phyloP scores from a whole-genome alignment of 768 basidiomycete genomes.

The Panellus pusillus region DNA sequence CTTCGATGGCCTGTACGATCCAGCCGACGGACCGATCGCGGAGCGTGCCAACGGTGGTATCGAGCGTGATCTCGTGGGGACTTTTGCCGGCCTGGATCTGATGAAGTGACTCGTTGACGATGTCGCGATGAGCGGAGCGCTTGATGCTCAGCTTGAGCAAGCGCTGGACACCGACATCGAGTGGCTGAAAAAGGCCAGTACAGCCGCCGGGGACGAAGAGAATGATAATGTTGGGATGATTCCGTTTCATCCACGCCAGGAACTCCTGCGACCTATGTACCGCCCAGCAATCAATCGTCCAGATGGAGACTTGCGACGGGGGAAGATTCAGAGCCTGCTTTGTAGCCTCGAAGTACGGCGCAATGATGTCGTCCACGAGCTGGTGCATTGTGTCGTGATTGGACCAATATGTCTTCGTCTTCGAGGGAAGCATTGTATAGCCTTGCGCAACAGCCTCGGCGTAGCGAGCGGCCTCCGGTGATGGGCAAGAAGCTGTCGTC shows the following conservation, averaged over 20 bases:
- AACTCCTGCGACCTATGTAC: slow-evolving; percentile 33
- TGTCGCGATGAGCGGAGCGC: slow-evolving; percentile 11
- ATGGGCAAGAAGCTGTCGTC: slow-evolving; percentile 27
- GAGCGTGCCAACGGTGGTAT: slow-evolving; percentile 2
- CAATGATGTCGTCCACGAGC: slow-evolving; percentile 26
- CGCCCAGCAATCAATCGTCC: slow-evolving; percentile 27
- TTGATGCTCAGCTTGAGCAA: slow-evolving; percentile 23
- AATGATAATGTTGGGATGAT: slow-evolving; percentile 24
- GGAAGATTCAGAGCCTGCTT: slow-evolving; percentile 21
- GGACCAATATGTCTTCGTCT: slow-evolving; percentile 28
- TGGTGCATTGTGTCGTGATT: slow-evolving; percentile 26
- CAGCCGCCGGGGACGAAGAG: slow-evolving; percentile 26
- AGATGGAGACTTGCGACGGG: slow-evolving; percentile 11
- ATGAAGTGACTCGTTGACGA: slow-evolving; percentile 20
- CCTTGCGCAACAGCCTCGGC: slow-evolving; percentile 24
- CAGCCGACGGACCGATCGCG: slow-evolving; percentile 12
- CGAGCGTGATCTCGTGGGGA: background rate
- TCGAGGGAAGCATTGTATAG: slow-evolving; percentile 23
- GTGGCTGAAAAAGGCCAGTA: slow-evolving; percentile 26
- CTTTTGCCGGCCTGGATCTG: slow-evolving; percentile 18
- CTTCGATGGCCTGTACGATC: slow-evolving; percentile 5
- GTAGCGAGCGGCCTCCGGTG: slow-evolving; percentile 10
- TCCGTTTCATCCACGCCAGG: slow-evolving; percentile 26
- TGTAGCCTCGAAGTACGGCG: slow-evolving; percentile 26
- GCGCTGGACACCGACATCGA: slow-evolving; percentile 26